Base-by-base conservation (phyloP, 768 basidiomycete species). In the Lactarius akahatsu region DNA sequence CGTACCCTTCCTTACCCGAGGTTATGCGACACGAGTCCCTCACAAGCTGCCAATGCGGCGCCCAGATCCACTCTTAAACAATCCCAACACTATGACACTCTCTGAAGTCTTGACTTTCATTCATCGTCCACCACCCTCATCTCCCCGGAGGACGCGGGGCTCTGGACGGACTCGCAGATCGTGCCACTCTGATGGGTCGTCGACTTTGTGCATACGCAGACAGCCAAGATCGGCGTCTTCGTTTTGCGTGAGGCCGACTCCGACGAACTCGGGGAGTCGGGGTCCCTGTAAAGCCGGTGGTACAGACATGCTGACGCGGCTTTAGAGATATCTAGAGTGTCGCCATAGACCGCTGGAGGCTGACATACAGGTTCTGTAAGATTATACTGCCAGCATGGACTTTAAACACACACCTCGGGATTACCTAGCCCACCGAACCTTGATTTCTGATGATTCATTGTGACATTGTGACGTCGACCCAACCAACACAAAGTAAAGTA, bases 121-220 rank as follows among this genome's bases (percentile, higher is more conserved):
- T 65, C 90, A 91, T 74, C 87, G 92, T 52, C 90, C 90, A n/a
- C 92, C 92, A 0, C 90, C 92, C 0, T 85, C 88, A n/a, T 93
- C 65, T 85, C 89, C 1, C 89, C 91, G 0, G 81, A 91, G 74
- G 91, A 94, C 71, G 79, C 82, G 82, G 87, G 87, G 0, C 76
- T 94, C 26, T 94, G 92, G 92, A 76, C 79, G 1, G 91, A 94
- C 73, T 81, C 81, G 2, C 93, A 94, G 62, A 88, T 92, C 52
- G 83, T 80, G 38, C 85, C 87, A 15, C 76, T 91, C 45, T 85
- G 85, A 72, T 82, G 86, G 36, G 86, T 94, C 62, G 88, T 91
- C 58, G 80, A 90, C 64, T 93, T 94, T 72, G 81, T 81, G 18
- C 90, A 92, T 71, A 78, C 83, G 0, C 89, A 91, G 56, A 87